phyloP scores from a whole-genome alignment of 768 basidiomycete genomes.

The Mycena filopes region DNA sequence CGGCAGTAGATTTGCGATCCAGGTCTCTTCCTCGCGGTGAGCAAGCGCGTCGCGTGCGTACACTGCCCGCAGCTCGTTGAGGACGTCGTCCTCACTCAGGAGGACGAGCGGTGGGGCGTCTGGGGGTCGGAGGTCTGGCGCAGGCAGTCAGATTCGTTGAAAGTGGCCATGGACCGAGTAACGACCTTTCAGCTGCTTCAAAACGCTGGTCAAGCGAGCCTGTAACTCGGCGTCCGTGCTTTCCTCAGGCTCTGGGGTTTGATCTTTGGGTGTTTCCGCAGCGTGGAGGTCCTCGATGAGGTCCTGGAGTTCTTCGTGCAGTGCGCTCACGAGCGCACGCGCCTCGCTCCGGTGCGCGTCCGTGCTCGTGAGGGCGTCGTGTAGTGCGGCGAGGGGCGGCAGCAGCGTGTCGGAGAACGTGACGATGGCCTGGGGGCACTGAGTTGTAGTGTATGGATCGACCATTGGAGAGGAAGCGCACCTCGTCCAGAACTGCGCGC shows the following conservation, averaged over 20 bases:
- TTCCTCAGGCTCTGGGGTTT: not conserved
- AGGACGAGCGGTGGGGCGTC: conserved; percentile 39
- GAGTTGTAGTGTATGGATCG: too few species aligned
- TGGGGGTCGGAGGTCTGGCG: conserved; percentile 32
- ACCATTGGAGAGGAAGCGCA: conserved; percentile 22
- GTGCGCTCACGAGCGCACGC: conserved; percentile 45
- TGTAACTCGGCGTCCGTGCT: conserved; percentile 32
- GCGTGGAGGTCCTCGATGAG: conserved; percentile 31
- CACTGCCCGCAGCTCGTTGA: conserved; percentile 32
- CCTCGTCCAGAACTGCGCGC: conserved; percentile 39
- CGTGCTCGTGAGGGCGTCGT: conserved; percentile 32
- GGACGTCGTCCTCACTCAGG: conserved; percentile 36
- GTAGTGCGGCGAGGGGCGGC: conserved; percentile 37
- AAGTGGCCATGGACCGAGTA: not conserved
- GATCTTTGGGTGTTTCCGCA: not conserved
- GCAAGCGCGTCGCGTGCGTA: conserved; percentile 23
- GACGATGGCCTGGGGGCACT: conserved; percentile 33
- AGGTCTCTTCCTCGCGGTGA: conserved; percentile 31
- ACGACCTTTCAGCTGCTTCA: conserved; percentile 35
- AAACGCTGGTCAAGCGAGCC: conserved; percentile 26
- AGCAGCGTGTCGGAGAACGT: conserved; percentile 36
- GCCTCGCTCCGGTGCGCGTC: conserved; percentile 38
- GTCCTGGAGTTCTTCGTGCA: conserved; percentile 48
- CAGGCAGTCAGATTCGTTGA: not conserved
- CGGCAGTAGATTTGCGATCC: conserved; percentile 27